Base-by-base conservation (phyloP, 2,329 filamentous ascomycete genomes). In the Calonectria henricotiae region DNA sequence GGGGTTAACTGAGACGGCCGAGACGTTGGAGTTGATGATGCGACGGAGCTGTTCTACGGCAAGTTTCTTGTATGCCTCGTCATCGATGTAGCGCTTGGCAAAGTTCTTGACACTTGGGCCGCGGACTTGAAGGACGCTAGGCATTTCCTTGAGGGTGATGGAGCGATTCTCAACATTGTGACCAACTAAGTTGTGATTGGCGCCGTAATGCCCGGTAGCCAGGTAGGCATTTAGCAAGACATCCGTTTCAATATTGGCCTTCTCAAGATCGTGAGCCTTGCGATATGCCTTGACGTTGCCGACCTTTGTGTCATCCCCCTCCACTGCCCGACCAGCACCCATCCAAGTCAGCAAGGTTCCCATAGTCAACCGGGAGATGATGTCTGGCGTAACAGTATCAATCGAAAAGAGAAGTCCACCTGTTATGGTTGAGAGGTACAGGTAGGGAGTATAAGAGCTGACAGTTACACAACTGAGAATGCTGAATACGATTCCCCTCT, bases 1-100 rank as follows among this genome's bases (percentile, higher is more conserved):
- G 0, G 86, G 85, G 66, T 88, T 88, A 9, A 87, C 74, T 0
- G 86, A 79, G 32, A 89, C 82, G 1, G 82, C 80, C 1, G 79
- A 73, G 1, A 87, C 82, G 62, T 88, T 84, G 7, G 80, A 74
- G 5, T 81, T 72, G 32, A 88, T 86, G 43, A 88, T 85, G 5
- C 80, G 79, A 15, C 73, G 74, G 5, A 88, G 76, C 66, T 86
- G 83, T 9, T 79, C 68, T 1, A 82, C 74, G 0, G 83, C 86
- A 1, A 85, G 68, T 3, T 65, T 62, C 32, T 80, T 82, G 76
- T 87, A 88, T 0, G 60, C 62, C 0, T 73, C 62, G 62, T 87
- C 83, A 4, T 71, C 72, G 1, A 69, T 62, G 73, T 87, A 88
- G 5, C 83, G 80, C 74, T 82, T 83, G 73, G 73, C 81, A 74